phyloP scores from a whole-genome alignment of 192 early-diverging fungal genomes.

The Globomyces pollinis-pini region DNA sequence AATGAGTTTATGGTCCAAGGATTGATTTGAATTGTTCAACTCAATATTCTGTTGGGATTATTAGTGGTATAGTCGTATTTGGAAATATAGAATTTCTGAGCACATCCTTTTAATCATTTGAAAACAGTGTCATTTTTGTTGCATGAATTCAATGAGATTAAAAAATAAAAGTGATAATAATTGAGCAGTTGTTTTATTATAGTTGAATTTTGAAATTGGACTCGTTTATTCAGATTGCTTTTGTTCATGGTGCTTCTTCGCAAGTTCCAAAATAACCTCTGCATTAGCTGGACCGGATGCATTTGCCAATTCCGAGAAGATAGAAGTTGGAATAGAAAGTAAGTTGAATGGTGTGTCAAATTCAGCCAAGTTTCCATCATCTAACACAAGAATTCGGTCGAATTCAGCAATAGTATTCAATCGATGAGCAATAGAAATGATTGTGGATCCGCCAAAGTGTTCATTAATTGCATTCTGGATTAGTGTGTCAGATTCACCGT shows the following conservation, averaged over 20 bases:
- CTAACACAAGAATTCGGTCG: constrained; percentile 13
- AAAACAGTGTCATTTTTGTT: no score
- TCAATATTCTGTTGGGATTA: no score
- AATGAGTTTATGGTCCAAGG: no score
- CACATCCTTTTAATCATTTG: no score
- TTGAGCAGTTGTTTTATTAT: no score
- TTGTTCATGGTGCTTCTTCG: not conserved
- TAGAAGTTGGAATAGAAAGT: constrained; percentile 15
- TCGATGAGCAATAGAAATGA: constrained; percentile 69
- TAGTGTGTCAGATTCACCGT: constrained; percentile 57
- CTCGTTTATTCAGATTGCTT: no score
- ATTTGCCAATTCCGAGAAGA: constrained; percentile 32
- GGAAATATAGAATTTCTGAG: no score
- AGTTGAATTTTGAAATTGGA: no score
- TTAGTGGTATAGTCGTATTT: no score
- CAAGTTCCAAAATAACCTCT: constrained; percentile 24
- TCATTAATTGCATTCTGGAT: constrained; percentile 59
- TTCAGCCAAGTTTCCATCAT: constrained; percentile 8
- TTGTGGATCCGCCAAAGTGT: constrained; percentile 48
- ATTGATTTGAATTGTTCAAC: no score
- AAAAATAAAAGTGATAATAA: no score
- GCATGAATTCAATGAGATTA: no score
- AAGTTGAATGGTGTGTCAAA: constrained; percentile 21
- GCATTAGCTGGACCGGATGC: constrained; percentile 40
- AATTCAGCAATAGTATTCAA: constrained; percentile 47